Percentiles rank a stretch among this genome's conserved stretches.
These are phyloP conservation scores for Candida vartiovaarae DNA, from an alignment of 805 yeast species.

Conservation along the genomic window DNA sequence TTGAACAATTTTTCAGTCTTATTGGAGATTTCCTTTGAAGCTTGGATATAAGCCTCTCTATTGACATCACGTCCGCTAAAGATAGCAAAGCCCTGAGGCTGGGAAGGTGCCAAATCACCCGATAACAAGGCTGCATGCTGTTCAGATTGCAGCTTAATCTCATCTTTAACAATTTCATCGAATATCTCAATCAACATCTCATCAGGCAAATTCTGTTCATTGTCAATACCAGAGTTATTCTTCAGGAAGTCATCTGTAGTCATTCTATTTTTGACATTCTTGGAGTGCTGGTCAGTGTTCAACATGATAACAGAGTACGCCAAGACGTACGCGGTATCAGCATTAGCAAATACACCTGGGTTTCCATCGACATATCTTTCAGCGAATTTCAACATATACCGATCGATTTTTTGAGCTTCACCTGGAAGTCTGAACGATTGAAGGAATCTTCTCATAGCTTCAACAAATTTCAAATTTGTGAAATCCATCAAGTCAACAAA, in stretches of 20 bases:
- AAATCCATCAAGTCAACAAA: constrained; percentile 89
- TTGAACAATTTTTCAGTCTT: constrained; percentile 84
- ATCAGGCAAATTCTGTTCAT: constrained; percentile 74
- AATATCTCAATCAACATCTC: constrained; percentile 65
- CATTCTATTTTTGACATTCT: constrained; percentile 83
- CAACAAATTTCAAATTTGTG: constrained; percentile 60
- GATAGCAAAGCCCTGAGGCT: constrained; percentile 39
- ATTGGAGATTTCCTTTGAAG: constrained; percentile 83
- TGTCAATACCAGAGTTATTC: constrained; percentile 90
- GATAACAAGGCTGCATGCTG: constrained; percentile 86
- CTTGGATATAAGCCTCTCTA: constrained; percentile 83
- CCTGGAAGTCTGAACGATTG: constrained; percentile 95
- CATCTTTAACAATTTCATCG: constrained; percentile 73
- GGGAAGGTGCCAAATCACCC: constrained; percentile 40
- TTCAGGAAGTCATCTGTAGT: constrained; percentile 76
- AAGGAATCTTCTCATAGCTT: constrained; percentile 75
- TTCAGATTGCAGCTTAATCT: constrained; percentile 86
- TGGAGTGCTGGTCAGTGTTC: constrained; percentile 90
- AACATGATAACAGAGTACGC: constrained; percentile 90
- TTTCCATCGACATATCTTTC: constrained; percentile 85
- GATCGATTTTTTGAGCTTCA: constrained; percentile 95
- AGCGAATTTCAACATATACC: constrained; percentile 95
- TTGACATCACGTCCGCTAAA: constrained; percentile 68
- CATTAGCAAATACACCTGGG: constrained; percentile 81
- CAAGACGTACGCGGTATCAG: constrained; percentile 88